Percentiles rank a stretch among this genome's conserved stretches.
phyloP scores from a whole-genome alignment of 306 rosid genomes.

The Medicago ruthenica region DNA sequence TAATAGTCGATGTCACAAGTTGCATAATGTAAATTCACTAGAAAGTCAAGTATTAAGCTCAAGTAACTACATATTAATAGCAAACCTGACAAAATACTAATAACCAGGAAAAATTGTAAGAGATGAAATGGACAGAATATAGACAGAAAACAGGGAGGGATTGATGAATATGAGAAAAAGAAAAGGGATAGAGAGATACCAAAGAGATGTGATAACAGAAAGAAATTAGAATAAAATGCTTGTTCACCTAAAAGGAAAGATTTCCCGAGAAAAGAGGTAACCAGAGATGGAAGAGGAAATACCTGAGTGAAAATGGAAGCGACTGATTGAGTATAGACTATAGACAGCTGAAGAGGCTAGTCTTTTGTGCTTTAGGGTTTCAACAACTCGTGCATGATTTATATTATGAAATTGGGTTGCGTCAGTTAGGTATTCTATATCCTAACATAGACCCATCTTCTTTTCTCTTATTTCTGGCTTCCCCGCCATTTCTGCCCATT shows the following conservation, averaged over 20 bases:
- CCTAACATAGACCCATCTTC: neutral
- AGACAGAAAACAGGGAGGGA: neutral
- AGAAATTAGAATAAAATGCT: neutral
- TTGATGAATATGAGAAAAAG: neutral
- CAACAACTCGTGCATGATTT: constrained; percentile 6
- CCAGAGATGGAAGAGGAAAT: neutral
- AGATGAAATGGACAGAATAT: neutral
- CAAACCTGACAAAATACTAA: neutral
- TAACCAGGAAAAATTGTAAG: neutral
- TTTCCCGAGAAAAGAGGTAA: neutral
- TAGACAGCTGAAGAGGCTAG: neutral
- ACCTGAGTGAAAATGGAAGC: neutral
- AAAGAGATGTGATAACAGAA: neutral
- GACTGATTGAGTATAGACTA: neutral
- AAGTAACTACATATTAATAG: neutral
- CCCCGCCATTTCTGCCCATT: neutral
- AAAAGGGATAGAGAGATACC: constrained; percentile 5
- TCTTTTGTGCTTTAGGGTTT: constrained; percentile 7
- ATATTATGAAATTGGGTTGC: neutral
- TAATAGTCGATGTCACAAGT: neutral
- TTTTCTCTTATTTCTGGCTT: neutral
- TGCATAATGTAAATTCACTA: neutral
- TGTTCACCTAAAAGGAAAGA: neutral
- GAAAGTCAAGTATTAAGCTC: neutral
- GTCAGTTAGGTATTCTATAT: neutral